phyloP scores from a whole-genome alignment of 1,139 yeast genomes.

The Citeromyces hawaiiensis region DNA sequence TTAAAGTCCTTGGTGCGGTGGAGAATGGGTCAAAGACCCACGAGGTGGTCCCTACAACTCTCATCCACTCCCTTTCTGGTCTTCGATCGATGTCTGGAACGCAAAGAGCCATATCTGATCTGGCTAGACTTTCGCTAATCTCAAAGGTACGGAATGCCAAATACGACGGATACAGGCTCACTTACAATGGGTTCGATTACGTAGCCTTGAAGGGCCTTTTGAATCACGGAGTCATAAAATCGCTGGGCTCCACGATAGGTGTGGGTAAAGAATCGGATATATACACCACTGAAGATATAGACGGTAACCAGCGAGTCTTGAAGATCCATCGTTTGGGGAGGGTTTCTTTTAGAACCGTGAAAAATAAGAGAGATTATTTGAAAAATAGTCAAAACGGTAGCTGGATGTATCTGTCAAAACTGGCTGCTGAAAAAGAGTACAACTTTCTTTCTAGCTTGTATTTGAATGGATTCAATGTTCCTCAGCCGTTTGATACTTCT shows the following conservation, averaged over 20 bases:
- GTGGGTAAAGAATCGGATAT: constrained; percentile 97
- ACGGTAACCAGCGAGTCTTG: constrained; percentile 56
- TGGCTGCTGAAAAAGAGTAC: constrained; percentile 89
- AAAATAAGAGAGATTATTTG: constrained; percentile 85
- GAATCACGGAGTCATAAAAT: constrained; percentile 58
- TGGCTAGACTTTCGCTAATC: constrained; percentile 75
- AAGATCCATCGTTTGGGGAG: constrained; percentile 91
- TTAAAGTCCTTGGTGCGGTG: constrained; percentile 76
- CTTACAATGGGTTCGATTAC: constrained; percentile 85
- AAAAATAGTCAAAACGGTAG: constrained; percentile 45
- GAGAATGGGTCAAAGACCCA: constrained; percentile 89
- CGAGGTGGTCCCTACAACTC: constrained; percentile 82
- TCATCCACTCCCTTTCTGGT: constrained; percentile 74
- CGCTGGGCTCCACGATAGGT: constrained; percentile 83
- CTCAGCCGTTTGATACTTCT: constrained; percentile 78
- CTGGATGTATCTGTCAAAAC: constrained; percentile 86
- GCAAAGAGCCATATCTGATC: constrained; percentile 64
- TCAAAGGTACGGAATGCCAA: constrained; percentile 72
- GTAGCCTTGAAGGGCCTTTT: constrained; percentile 76
- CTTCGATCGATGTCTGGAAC: constrained; percentile 59
- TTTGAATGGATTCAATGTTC: constrained; percentile 72
- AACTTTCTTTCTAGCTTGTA: constrained; percentile 72
- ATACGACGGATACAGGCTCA: constrained; percentile 85
- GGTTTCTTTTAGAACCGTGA: constrained; percentile 83
- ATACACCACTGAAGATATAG: constrained; percentile 64